These are phyloP conservation scores for Dothideomycetes sp. DNA, from an alignment of 2,329 filamentous ascomycete species.

Conservation along the genomic window DNA sequence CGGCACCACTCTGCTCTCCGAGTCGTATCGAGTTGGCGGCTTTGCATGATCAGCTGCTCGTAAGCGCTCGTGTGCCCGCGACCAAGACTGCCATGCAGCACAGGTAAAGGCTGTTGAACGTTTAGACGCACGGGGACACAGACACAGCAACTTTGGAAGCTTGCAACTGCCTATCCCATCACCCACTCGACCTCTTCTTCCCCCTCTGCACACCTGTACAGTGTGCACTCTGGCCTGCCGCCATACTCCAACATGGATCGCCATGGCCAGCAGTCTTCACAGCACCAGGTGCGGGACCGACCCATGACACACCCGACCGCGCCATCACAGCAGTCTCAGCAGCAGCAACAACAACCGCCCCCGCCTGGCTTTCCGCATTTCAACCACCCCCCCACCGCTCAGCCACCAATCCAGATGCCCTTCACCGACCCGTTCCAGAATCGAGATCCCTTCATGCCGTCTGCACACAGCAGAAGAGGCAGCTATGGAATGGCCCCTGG, in stretches of 20 bases:
- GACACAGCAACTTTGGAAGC: no score
- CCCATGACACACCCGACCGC: not conserved
- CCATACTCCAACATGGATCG: slow-evolving; percentile 16
- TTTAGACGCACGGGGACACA: not conserved
- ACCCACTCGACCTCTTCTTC: not conserved
- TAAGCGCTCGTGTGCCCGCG: not conserved
- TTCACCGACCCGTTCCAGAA: slow-evolving; percentile 35
- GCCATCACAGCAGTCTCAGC: no score
- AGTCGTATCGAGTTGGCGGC: not conserved
- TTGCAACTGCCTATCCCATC: no score
- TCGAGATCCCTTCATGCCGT: slow-evolving; percentile 36
- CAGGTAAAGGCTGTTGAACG: not conserved
- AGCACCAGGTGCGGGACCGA: slow-evolving; percentile 1
- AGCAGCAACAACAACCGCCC: slow-evolving; percentile 15
- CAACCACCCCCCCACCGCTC: slow-evolving; percentile 20
- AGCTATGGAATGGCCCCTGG: slow-evolving; percentile 27
- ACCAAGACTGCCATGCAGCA: not conserved
- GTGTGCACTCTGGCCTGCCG: no score
- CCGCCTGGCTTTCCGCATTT: slow-evolving; percentile 25
- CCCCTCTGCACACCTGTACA: no score
- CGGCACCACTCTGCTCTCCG: not conserved
- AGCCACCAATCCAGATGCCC: slow-evolving; percentile 32
- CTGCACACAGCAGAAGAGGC: slow-evolving; percentile 26
- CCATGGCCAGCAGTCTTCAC: slow-evolving; percentile 21
- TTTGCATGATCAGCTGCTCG: not conserved